Percentiles rank a stretch among this genome's conserved stretches.
Evolutionary conservation across 768 basidiomycete species (phyloP).

Genomic region (Chalciporus pseudorubinellus): DNA sequence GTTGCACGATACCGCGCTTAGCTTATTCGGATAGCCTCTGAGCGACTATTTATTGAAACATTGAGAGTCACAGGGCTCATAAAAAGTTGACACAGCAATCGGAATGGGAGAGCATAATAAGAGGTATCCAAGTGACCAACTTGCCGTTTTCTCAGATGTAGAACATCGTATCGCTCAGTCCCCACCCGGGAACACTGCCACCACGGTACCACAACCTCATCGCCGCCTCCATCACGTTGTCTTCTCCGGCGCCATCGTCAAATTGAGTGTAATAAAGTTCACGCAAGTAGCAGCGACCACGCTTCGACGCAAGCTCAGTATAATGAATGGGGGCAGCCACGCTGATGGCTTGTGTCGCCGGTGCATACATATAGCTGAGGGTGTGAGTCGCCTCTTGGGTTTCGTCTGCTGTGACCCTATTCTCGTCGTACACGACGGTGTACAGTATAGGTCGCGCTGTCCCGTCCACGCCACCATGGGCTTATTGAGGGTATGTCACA

Average conservation of each 20-base stretch:
- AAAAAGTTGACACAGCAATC: too few species aligned
- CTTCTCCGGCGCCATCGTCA: not conserved
- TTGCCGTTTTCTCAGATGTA: not conserved
- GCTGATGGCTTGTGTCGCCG: not conserved
- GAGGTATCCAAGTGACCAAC: too few species aligned
- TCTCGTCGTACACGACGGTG: constrained; percentile 1
- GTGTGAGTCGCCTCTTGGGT: constrained; percentile 1
- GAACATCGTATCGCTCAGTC: not conserved
- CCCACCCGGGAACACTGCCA: not conserved
- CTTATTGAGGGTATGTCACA: not conserved
- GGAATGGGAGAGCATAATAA: too few species aligned
- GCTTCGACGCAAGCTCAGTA: not conserved
- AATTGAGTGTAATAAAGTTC: not conserved
- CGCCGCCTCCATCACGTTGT: not conserved
- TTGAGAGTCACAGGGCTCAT: too few species aligned
- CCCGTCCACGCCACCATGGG: not conserved
- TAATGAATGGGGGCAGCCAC: not conserved
- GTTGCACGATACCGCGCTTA: too few species aligned
- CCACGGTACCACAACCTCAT: not conserved
- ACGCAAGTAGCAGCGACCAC: constrained; percentile 2
- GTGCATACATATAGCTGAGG: constrained; percentile 4
- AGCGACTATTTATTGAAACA: too few species aligned
- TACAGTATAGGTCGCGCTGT: constrained; percentile 1
- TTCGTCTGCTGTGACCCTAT: not conserved
- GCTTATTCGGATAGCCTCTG: too few species aligned